Evolutionary conservation across 768 basidiomycete species (phyloP).

Genomic region (Xanthoconium stramineum): DNA sequence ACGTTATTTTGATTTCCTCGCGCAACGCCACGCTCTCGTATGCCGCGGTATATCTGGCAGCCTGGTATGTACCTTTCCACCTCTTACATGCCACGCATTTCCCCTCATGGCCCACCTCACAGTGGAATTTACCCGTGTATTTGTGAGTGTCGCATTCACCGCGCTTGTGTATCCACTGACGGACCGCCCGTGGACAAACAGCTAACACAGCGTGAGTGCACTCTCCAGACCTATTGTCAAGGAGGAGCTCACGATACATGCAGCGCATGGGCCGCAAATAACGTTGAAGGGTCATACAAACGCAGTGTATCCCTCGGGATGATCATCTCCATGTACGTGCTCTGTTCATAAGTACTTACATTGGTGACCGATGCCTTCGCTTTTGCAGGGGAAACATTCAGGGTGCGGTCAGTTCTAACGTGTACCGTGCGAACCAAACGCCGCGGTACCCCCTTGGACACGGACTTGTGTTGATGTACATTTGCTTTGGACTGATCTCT

Average conservation of each 20-base stretch:
- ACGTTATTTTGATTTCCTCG: conserved; percentile 67
- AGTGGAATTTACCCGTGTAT: conserved; percentile 77
- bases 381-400: conserved; percentile 63
- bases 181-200: conserved; percentile 18
- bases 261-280: conserved; percentile 61
- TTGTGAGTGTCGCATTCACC: conserved; percentile 39
- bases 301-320: conserved; percentile 68
- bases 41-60: conserved; percentile 67
- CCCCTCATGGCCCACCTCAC: background rate
- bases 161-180: background rate
- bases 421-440: conserved; percentile 64
- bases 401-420: conserved; percentile 74
- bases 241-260: conserved; percentile 1
- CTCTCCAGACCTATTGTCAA: background rate
- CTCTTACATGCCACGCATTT: no score
- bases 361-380: background rate
- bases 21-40: conserved; percentile 64
- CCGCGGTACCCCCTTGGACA: conserved; percentile 66
- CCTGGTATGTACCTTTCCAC: conserved; percentile 43
- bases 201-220: conserved; percentile 55
- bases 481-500: conserved; percentile 56
- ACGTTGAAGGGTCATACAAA: conserved; percentile 74
- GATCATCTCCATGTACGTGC: conserved; percentile 60
- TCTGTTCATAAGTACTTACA: background rate
- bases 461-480: conserved; percentile 70